phyloP scores from a whole-genome alignment of 257 asterid species.

The Oldenlandia corymbosa region DNA sequence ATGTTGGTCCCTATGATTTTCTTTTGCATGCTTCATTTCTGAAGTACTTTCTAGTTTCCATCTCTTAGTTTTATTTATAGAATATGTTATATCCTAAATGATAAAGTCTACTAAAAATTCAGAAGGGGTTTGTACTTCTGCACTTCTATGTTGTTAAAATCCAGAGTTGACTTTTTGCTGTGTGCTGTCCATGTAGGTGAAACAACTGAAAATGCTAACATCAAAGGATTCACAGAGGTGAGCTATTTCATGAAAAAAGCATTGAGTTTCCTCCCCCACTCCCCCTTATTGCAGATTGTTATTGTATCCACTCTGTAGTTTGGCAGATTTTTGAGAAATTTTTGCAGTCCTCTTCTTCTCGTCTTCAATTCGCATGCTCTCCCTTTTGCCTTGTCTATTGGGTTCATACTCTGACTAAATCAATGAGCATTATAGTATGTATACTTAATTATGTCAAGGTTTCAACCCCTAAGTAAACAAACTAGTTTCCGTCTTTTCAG shows the following conservation, averaged over 20 bases:
- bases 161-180: background rate
- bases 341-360: background rate
- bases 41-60: background rate
- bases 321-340: background rate
- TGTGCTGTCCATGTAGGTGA: slow-evolving; percentile 40
- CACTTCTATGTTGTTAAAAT: background rate
- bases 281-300: slow-evolving; percentile 9
- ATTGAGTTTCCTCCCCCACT: slow-evolving; percentile 6
- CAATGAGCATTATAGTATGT: background rate
- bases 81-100: background rate
- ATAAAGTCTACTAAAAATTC: background rate
- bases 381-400: background rate
- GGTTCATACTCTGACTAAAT: background rate
- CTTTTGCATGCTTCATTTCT: background rate
- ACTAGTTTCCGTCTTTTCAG: slow-evolving; percentile 31
- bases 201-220: slow-evolving; percentile 37
- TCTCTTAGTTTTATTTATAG: background rate
- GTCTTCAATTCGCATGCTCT: background rate
- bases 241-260: slow-evolving; percentile 8
- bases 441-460: background rate
- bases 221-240: slow-evolving; percentile 55
- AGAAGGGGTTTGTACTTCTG: background rate
- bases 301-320: background rate
- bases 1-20: background rate
- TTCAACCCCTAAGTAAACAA: slow-evolving; percentile 1